Base-by-base conservation (phyloP, 1,284 basidiomycete species). In the Filobasidium uniguttulatum region DNA sequence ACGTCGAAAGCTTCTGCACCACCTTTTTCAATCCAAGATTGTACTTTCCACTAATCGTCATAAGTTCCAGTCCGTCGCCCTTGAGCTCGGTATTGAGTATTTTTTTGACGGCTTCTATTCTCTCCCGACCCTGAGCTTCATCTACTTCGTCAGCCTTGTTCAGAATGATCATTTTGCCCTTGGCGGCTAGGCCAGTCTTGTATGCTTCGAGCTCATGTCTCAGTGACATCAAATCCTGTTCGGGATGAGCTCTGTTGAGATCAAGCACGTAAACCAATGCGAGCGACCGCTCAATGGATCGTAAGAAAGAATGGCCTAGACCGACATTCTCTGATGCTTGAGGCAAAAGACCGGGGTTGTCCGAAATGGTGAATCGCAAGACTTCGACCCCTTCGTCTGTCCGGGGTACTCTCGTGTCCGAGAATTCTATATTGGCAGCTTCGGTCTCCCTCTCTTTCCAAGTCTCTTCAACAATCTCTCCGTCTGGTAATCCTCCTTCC, bases 201-300 rank as follows among this genome's bases (percentile, higher is more conserved):
- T 94, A 91, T 52, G 77, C 79, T 61, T 94, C 87, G 25, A 94
- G 73, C 67, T 97, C 90, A 25, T 80, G 76, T 31, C 76, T 74
- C 3, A 97, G 73, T 5, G 82, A 74, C 3, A 69, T 60, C 17
- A 96, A 72, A 52, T 91, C 86, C 15, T 82, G 76, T 75, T 80
- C 83, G 1, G 87, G 87, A 25, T 75, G 73, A 0, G 77, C 73
- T 0, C 61, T 60, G 0, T 83, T 81, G 2, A 97, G 73, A 65
- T 98, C 93, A 26, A 99, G 80, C 31, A 98, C 90, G 63, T 93
- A 96, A 0, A 82, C 85, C 3, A 98, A 77, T 4, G 86, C 83
- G 28, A 82, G 78, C 6, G 88, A 91, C 2, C 93, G 80, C 64
- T 98, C 93, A 65, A 97, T 86, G 5, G 88, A 85, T 2, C 89